Evolutionary conservation across 192 early-diverging fungal species (phyloP).

Genomic region (Haplosporangium gracile): DNA sequence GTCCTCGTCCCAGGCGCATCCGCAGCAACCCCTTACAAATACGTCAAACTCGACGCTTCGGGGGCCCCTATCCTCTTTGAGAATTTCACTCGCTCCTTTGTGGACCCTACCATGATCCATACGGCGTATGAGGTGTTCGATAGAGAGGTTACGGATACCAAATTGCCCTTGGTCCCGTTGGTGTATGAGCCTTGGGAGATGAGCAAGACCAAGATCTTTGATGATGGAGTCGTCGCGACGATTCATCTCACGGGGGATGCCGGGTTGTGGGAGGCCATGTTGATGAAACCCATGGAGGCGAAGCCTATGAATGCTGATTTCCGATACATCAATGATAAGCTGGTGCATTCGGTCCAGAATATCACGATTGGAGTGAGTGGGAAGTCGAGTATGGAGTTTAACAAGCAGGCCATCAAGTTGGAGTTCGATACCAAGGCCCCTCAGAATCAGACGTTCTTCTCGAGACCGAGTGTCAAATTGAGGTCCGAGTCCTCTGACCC

Average conservation of each 20-base stretch:
- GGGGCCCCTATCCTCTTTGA: background rate
- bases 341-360: conserved; percentile 11
- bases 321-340: conserved; percentile 19
- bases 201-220: conserved; percentile 12
- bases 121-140: conserved; percentile 23
- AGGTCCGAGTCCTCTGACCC: conserved; percentile 45
- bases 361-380: conserved; percentile 16
- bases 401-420: conserved; percentile 26
- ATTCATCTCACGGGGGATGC: conserved; percentile 16
- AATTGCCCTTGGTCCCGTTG: conserved; percentile 3
- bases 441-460: conserved; percentile 19
- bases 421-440: background rate
- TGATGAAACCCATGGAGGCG: background rate
- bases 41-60: conserved; percentile 11
- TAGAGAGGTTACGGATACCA: background rate
- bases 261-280: background rate
- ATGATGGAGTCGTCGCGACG: conserved; percentile 16
- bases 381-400: conserved; percentile 46
- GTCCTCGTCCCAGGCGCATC: background rate
- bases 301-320: conserved; percentile 3
- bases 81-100: background rate
- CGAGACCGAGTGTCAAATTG: conserved; percentile 40
- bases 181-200: conserved; percentile 21
- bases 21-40: conserved; percentile 5
- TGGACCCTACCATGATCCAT: background rate